A percentile compares a stretch with the other conserved stretches of the same genome.
Conservation (phyloP, 2,329 filamentous ascomycete species). For the Lecanoromycetidae sp. region DNA sequence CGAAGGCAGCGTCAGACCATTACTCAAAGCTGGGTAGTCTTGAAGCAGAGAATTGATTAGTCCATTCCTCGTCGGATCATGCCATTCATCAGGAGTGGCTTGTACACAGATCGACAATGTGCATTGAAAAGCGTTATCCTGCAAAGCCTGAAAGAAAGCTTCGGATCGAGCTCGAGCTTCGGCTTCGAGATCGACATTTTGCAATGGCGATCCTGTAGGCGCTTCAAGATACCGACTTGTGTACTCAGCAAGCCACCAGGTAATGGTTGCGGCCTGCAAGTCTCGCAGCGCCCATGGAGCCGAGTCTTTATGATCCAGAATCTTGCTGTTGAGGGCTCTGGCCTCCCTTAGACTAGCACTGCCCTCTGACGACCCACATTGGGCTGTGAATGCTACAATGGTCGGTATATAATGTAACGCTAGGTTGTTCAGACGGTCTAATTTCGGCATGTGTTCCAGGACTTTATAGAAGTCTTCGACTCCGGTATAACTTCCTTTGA, state of each 20-base stretch:
- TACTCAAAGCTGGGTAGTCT: constrained; percentile 57
- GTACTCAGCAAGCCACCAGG: constrained; percentile 89
- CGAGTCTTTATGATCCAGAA: constrained; percentile 56
- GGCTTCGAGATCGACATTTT: constrained; percentile 49
- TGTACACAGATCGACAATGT: constrained; percentile 75
- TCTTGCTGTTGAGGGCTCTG: constrained; percentile 53
- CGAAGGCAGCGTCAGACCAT: constrained; percentile 58
- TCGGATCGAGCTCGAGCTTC: constrained; percentile 62
- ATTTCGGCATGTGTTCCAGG: constrained; percentile 52
- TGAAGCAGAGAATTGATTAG: constrained; percentile 73
- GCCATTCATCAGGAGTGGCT: constrained; percentile 69
- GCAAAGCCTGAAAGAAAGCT: constrained; percentile 62
- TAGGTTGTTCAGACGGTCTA: constrained; percentile 69
- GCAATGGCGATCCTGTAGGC: constrained; percentile 46
- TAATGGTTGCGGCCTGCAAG: constrained; percentile 64
- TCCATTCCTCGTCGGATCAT: constrained; percentile 72
- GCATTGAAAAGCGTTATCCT: constrained; percentile 87
- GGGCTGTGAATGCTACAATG: constrained; percentile 62
- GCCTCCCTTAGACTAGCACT: constrained; percentile 54
- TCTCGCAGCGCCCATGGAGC: constrained; percentile 60
- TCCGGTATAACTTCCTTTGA: constrained; percentile 61
- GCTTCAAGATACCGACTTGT: constrained; percentile 78
- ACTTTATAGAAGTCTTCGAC: constrained; percentile 63
- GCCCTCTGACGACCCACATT: constrained; percentile 67
- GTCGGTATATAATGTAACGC: constrained; percentile 81